A percentile compares a stretch with the other conserved stretches of the same genome.
Conservation (phyloP, 192 early-diverging fungal species). For the Podila clonocystis region DNA sequence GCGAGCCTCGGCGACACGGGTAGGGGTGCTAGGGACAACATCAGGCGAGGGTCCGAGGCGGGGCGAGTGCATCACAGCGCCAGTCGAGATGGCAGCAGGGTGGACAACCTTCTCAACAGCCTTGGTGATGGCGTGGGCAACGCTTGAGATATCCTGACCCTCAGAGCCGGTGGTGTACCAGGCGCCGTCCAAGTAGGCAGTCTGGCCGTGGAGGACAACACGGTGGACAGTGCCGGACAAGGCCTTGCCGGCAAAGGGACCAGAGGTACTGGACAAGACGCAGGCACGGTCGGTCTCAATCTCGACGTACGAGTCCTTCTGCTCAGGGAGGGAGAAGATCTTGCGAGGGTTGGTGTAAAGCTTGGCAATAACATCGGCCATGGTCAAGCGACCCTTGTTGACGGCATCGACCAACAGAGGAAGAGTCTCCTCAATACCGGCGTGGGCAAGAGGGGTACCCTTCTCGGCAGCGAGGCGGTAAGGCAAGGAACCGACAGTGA, state of each 20-base stretch:
- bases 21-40: constrained; percentile 12
- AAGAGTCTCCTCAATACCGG: constrained; percentile 74
- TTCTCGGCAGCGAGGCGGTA: constrained; percentile 66
- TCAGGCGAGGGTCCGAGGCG: constrained; percentile 38
- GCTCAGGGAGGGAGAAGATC: constrained; percentile 94
- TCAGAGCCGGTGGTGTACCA: constrained; percentile 51
- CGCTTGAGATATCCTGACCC: constrained; percentile 60
- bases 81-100: constrained; percentile 1
- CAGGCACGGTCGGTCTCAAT: constrained; percentile 85
- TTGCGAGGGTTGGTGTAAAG: constrained; percentile 87
- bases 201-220: constrained; percentile 88
- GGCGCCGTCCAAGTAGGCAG: constrained; percentile 87
- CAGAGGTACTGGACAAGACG: constrained; percentile 52
- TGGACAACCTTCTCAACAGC: constrained; percentile 27
- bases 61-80: constrained; percentile 35
- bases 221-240: constrained; percentile 84
- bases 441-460: constrained; percentile 52
- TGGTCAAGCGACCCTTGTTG: constrained; percentile 76
- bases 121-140: constrained; percentile 49
- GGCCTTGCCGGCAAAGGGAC: constrained; percentile 69
- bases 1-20: constrained; percentile 16
- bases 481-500: constrained; percentile 83
- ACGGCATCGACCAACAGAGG: constrained; percentile 87
- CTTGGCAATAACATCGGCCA: constrained; percentile 79
- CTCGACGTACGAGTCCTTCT: constrained; percentile 94